Percentiles rank a stretch among this genome's conserved stretches.
Evolutionary conservation across 805 yeast species (phyloP).

Genomic region (Pichia deserticola): DNA sequence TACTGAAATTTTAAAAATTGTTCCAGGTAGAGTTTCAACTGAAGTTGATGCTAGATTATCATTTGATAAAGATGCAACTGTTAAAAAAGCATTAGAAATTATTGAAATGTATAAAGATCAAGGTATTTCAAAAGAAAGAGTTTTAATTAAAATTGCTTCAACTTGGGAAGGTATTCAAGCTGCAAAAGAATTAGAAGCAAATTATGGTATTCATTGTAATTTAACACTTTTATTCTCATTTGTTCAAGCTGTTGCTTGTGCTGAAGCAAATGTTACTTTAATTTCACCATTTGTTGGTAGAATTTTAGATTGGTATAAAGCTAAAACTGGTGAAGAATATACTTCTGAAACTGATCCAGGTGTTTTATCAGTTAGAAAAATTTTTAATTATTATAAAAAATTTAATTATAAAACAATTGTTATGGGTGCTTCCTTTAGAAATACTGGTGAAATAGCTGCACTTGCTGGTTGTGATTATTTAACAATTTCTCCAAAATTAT

Average conservation of each 20-base stretch:
- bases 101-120: constrained; percentile 76
- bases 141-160: constrained; percentile 93
- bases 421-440: constrained; percentile 99
- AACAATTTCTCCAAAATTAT: constrained; percentile 88
- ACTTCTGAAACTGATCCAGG: constrained; percentile 86
- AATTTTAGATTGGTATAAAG: constrained; percentile 97
- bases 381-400: constrained; percentile 97
- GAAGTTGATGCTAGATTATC: constrained; percentile 99
- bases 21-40: constrained; percentile 98
- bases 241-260: constrained; percentile 97
- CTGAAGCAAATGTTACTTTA: constrained; percentile 93
- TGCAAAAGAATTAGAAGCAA: constrained; percentile 86
- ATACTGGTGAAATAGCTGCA: constrained; percentile 89
- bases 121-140: constrained; percentile 84
- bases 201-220: constrained; percentile 90
- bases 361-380: constrained; percentile 79
- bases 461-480: constrained; percentile 95
- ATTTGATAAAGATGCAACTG: constrained; percentile 88
- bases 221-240: constrained; percentile 92
- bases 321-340: constrained; percentile 83
- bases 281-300: constrained; percentile 99
- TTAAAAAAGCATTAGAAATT: constrained; percentile 88
- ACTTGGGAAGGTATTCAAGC: constrained; percentile 99
- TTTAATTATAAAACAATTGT: constrained; percentile 94
- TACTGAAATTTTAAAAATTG: constrained; percentile 81